Conservation (phyloP, 345 rosid genomes). For the Dipteronia sinensis region DNA sequence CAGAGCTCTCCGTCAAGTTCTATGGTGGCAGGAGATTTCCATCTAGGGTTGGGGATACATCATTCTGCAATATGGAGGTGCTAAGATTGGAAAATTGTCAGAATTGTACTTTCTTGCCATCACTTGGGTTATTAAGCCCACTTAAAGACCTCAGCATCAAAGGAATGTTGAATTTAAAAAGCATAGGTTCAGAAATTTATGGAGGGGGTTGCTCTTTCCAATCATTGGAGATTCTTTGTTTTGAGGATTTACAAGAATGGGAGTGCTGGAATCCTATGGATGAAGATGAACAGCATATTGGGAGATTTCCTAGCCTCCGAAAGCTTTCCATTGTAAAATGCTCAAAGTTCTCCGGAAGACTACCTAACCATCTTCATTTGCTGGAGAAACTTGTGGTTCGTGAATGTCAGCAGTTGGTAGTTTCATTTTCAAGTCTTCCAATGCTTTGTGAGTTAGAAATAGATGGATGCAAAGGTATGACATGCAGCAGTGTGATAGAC, state of each 20-base stretch:
- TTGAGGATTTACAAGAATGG: background rate
- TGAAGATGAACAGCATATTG: background rate
- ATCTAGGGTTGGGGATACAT: background rate
- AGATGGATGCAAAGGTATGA: background rate
- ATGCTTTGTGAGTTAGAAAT: conserved; percentile 1
- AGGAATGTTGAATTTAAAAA: background rate
- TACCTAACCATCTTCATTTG: conserved; percentile 5
- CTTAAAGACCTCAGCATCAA: conserved; percentile 8
- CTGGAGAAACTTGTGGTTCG: background rate
- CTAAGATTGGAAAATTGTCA: background rate
- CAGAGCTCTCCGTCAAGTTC: background rate
- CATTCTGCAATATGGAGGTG: background rate
- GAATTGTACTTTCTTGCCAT: background rate
- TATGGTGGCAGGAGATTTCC: background rate
- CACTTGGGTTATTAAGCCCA: background rate
- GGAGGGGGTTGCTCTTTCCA: background rate
- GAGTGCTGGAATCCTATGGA: background rate
- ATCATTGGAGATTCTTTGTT: conserved; percentile 12
- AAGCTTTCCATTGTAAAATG: background rate
- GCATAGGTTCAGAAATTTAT: background rate
- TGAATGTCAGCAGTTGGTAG: background rate
- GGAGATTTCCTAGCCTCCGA: background rate
- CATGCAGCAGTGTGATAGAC: background rate
- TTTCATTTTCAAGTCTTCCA: conserved; percentile 1
- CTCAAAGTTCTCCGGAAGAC: background rate